Percentiles rank a stretch among this genome's conserved stretches.
phyloP scores from a whole-genome alignment of 1,139 yeast genomes.

The Kurtzmaniella quercitrusa region DNA sequence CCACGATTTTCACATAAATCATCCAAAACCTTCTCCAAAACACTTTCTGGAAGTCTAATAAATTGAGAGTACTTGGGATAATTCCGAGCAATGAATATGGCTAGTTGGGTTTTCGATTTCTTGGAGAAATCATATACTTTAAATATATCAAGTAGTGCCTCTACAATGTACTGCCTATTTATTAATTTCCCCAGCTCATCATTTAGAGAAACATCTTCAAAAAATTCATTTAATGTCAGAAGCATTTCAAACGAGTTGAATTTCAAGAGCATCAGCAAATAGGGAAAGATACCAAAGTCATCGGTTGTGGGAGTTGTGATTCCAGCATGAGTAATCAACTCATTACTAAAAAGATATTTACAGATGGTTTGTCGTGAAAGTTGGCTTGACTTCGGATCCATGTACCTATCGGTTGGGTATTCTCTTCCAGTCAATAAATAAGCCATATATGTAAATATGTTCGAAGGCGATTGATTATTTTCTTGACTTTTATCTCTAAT shows the following conservation, averaged over 20 bases:
- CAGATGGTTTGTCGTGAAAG: conserved; percentile 48
- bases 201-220: conserved; percentile 69
- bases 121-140: conserved; percentile 30
- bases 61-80: conserved; percentile 80
- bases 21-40: conserved; percentile 44
- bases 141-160: conserved; percentile 55
- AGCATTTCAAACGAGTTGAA: conserved; percentile 56
- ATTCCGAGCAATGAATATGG: conserved; percentile 71
- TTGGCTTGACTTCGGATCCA: conserved; percentile 22
- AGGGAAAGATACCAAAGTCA: conserved; percentile 53
- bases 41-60: conserved; percentile 60
- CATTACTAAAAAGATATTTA: conserved; percentile 44
- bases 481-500: conserved; percentile 13
- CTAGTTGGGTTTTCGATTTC: conserved; percentile 39
- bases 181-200: conserved; percentile 38
- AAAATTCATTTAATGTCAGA: conserved; percentile 67
- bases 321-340: conserved; percentile 10
- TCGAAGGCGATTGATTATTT: neutral
- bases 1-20: conserved; percentile 45
- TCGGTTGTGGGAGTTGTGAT: conserved; percentile 9
- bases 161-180: conserved; percentile 63
- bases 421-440: conserved; percentile 72
- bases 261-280: conserved; percentile 45
- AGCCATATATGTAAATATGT: conserved; percentile 48
- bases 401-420: conserved; percentile 63